Evolutionary conservation across 2,329 filamentous ascomycete genomes (phyloP).

Genomic region (Magnaporthiopsis incrustans): DNA sequence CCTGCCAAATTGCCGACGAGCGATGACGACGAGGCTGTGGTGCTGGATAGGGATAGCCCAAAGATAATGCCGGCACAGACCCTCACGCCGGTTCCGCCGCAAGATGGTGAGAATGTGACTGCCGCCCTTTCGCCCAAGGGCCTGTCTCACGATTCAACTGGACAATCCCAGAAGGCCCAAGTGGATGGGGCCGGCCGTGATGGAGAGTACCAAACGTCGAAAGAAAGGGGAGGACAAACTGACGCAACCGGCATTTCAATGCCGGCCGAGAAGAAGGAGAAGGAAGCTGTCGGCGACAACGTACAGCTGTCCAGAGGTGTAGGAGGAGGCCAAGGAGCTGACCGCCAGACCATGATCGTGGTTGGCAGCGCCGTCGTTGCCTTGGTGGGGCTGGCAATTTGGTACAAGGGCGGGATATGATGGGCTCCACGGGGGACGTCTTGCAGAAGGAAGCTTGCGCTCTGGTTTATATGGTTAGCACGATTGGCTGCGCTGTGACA

Average conservation of each 20-base stretch:
- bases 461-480: not conserved
- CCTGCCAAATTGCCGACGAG: constrained; percentile 16
- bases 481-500: not conserved
- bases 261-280: not conserved
- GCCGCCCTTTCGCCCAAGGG: not conserved
- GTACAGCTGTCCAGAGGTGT: not conserved
- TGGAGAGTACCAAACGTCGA: not conserved
- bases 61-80: not conserved
- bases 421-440: not conserved
- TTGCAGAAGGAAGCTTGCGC: not conserved
- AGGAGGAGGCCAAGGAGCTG: not conserved
- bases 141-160: not conserved
- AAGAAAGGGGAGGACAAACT: not conserved
- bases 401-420: not conserved
- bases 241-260: not conserved
- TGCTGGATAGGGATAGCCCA: constrained; percentile 18
- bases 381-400: not conserved
- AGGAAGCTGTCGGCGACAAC: not conserved
- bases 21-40: constrained; percentile 35
- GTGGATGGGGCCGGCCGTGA: not conserved
- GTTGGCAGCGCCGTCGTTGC: not conserved
- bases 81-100: not conserved
- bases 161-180: not conserved
- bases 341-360: not conserved
- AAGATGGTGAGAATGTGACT: not conserved